A percentile compares a stretch with the other conserved stretches of the same genome.
These are phyloP conservation scores for Epichloe uncinata DNA, from an alignment of 2,329 filamentous ascomycete genomes.

Conservation along the genomic window DNA sequence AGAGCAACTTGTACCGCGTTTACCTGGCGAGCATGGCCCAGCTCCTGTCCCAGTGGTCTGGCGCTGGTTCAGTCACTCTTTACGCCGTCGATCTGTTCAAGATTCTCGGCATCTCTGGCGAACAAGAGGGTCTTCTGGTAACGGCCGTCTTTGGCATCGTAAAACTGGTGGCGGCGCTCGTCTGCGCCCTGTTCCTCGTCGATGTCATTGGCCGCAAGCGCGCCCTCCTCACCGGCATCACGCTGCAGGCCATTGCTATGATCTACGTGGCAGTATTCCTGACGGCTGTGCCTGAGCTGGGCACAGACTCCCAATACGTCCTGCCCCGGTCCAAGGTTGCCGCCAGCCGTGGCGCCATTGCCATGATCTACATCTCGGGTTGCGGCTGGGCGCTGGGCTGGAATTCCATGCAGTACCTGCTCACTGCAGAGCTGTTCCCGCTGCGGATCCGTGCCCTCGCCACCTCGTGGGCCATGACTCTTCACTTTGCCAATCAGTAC, in stretches of 20 bases:
- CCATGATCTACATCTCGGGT: conserved; percentile 59
- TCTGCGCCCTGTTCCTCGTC: conserved; percentile 66
- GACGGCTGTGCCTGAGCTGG: conserved; percentile 46
- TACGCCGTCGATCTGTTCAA: conserved; percentile 64
- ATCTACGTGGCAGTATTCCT: conserved; percentile 49
- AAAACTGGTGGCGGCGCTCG: conserved; percentile 52
- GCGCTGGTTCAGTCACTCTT: conserved; percentile 60
- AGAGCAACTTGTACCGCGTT: conserved; percentile 59
- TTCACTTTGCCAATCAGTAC: conserved; percentile 70
- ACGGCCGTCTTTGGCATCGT: conserved; percentile 66
- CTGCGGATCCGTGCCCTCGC: conserved; percentile 58
- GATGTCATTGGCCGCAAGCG: conserved; percentile 67
- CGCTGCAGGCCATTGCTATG: conserved; percentile 46
- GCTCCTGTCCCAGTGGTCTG: conserved; percentile 60
- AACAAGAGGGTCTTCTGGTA: conserved; percentile 55
- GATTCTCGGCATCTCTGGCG: conserved; percentile 56
- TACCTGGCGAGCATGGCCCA: conserved; percentile 57
- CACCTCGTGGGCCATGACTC: conserved; percentile 60
- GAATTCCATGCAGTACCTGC: conserved; percentile 68
- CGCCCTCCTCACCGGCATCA: conserved; percentile 46
- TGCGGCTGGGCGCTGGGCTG: conserved; percentile 58
- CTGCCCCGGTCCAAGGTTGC: conserved; percentile 35
- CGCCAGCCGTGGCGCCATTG: conserved; percentile 53
- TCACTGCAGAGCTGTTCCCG: conserved; percentile 67
- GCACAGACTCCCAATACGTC: conserved; percentile 32